Percentiles rank a stretch among this genome's conserved stretches.
These are phyloP conservation scores for Coemansia sp. DNA, from an alignment of 192 early-diverging fungal genomes.

Conservation along the genomic window DNA sequence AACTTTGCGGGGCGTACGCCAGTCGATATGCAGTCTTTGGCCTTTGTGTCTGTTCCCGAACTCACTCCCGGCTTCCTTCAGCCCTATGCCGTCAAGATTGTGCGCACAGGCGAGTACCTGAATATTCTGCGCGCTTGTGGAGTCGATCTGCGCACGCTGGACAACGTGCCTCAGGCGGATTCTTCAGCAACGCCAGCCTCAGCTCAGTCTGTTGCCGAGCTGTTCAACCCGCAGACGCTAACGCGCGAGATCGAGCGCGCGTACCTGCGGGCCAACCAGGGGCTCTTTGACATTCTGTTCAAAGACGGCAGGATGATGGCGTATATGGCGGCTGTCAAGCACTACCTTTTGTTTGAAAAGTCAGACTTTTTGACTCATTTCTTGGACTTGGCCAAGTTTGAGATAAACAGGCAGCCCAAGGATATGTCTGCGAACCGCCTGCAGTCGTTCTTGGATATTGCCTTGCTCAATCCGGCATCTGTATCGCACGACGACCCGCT, in stretches of 20 bases:
- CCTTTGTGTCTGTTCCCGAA: conserved; percentile 34
- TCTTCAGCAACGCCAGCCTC: not conserved
- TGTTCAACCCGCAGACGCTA: conserved; percentile 42
- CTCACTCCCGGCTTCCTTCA: conserved; percentile 75
- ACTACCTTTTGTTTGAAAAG: conserved; percentile 89
- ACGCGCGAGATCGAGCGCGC: conserved; percentile 78
- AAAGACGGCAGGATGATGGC: conserved; percentile 75
- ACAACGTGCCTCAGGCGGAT: conserved; percentile 4
- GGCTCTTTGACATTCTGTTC: conserved; percentile 76
- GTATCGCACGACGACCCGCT: conserved; percentile 75
- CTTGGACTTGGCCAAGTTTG: conserved; percentile 75
- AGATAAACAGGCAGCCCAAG: conserved; percentile 47
- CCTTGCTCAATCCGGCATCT: conserved; percentile 83
- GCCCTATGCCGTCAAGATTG: conserved; percentile 72
- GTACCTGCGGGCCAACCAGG: conserved; percentile 85
- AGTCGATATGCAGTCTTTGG: conserved; percentile 4
- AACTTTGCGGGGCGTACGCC: conserved; percentile 5
- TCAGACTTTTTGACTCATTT: conserved; percentile 95
- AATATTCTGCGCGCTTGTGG: conserved; percentile 88
- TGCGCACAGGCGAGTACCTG: conserved; percentile 91
- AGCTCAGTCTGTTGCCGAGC: conserved; percentile 6
- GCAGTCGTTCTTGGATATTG: conserved; percentile 83
- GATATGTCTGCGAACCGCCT: conserved; percentile 70
- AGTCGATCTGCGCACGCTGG: conserved; percentile 38
- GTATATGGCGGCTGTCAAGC: conserved; percentile 85